Percentiles rank a stretch among this genome's conserved stretches.
Conservation (phyloP, 768 basidiomycete genomes). For the Phaeotremella fagi region DNA sequence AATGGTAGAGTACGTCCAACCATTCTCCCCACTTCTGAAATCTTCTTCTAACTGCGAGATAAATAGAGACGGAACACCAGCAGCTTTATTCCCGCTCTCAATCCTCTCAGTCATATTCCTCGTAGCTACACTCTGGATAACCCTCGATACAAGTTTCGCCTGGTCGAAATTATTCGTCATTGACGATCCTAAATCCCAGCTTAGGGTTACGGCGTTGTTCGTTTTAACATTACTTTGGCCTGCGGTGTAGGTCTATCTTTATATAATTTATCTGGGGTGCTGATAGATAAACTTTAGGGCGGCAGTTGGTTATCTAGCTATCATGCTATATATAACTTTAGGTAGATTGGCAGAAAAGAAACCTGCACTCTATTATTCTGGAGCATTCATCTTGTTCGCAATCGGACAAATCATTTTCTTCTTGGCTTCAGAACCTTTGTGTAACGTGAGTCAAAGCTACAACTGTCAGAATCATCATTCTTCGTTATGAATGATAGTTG, state of each 20-base stretch:
- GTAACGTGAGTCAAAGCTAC: slow-evolving; percentile 52
- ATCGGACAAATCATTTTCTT: slow-evolving; percentile 78
- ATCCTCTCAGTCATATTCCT: slow-evolving; percentile 70
- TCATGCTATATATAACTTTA: slow-evolving; percentile 79
- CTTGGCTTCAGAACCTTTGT: slow-evolving; percentile 71
- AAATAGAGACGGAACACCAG: slow-evolving; percentile 32
- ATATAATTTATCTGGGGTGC: background rate
- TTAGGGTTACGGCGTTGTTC: slow-evolving; percentile 72
- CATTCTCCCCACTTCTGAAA: slow-evolving; percentile 7
- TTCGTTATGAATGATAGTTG: slow-evolving; percentile 5
- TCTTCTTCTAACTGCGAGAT: background rate
- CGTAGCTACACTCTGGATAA: slow-evolving; percentile 71
- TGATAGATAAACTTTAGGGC: slow-evolving; percentile 51
- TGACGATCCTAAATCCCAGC: slow-evolving; percentile 56
- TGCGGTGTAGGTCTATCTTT: slow-evolving; percentile 56
- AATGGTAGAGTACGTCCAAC: slow-evolving; percentile 81
- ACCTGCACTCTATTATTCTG: slow-evolving; percentile 73
- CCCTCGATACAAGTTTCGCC: slow-evolving; percentile 71
- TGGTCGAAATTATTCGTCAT: slow-evolving; percentile 59
- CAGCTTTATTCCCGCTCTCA: slow-evolving; percentile 54
- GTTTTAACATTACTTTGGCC: slow-evolving; percentile 77
- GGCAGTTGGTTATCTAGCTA: slow-evolving; percentile 61
- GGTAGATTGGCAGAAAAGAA: slow-evolving; percentile 68
- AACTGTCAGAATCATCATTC: too few relatives aligned
- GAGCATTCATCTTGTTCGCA: slow-evolving; percentile 71